Base-by-base conservation (phyloP, 2,329 filamentous ascomycete species). In the Colletotrichum sp. region DNA sequence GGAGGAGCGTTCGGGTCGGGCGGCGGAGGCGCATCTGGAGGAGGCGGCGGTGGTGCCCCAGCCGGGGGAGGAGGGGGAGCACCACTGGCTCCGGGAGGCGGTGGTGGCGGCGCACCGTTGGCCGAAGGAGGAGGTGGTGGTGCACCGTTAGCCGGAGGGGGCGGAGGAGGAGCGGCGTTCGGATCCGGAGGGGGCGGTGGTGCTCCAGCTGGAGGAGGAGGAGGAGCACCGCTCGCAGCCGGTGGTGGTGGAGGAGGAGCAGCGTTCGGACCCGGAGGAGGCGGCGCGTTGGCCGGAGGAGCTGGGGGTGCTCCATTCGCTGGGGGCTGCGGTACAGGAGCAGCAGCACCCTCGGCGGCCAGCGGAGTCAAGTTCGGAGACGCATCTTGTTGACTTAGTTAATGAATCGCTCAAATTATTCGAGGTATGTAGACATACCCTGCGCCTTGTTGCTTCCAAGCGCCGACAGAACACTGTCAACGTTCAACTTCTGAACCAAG, bases 401-500 rank as follows among this genome's bases (percentile, higher is more conserved):
- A 70, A 24, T 3, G 5, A 9, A 9, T 34, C 12, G 2, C 36
- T 32, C 16, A 60, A 18, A 4, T 3, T 55, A 1, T 21, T 2
- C 24, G 7, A 61, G 48, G 2, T 24, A 2, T 1, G 15, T 9
- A 8, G 15, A 75, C 73, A 3, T 15, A 75, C 73, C 64, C 24
- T 75, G 57, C 4, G 32, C 34, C 9, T 24, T 68, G 16, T 24
- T 24, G 9, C n/a, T 43, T 18, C 70, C 16, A n/a, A 58, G 43
- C 3, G 64, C 73, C 13, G 73, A 64, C 15, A 75, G 48, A 12
- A 69, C 64, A 15, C 48, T 68, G 21, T n/a, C 34, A 6, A 67
- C 58, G 16, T 73, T 71, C 57, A 69, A 21, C 28, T 57, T 73
- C 21, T 75, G 57, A 10, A 75, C 58, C 4, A 73, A 36, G 70